Evolutionary conservation across 352 stramenopile species (phyloP).

Genomic region (Pilasporangium apinafurcum): DNA sequence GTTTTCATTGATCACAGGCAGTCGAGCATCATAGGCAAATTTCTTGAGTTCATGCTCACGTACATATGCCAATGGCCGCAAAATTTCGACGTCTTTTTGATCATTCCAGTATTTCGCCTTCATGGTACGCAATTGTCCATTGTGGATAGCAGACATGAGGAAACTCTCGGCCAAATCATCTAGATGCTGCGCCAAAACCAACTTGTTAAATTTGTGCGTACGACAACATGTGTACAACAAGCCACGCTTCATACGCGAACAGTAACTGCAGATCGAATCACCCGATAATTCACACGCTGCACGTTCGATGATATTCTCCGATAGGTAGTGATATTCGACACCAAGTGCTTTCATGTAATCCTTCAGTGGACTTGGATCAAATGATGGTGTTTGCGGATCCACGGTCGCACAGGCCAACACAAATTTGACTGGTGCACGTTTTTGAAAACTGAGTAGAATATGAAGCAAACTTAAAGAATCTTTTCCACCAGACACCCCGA

Average conservation of each 20-base stretch:
- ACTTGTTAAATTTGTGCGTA: slow-evolving; percentile 91
- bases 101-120: slow-evolving; percentile 98
- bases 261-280: slow-evolving; percentile 95
- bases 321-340: slow-evolving; percentile 94
- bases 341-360: slow-evolving; percentile 93
- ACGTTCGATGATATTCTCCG: slow-evolving; percentile 90
- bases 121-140: slow-evolving; percentile 97
- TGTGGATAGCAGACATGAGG: slow-evolving; percentile 98
- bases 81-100: slow-evolving; percentile 90
- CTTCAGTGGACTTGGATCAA: slow-evolving; percentile 96
- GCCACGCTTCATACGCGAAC: slow-evolving; percentile 96
- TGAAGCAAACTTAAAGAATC: slow-evolving; percentile 97
- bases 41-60: slow-evolving; percentile 91
- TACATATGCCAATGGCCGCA: slow-evolving; percentile 95
- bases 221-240: slow-evolving; percentile 95
- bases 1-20: slow-evolving; percentile 99
- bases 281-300: slow-evolving; percentile 84
- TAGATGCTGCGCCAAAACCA: slow-evolving; percentile 95
- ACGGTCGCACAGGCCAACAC: slow-evolving; percentile 94
- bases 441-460: slow-evolving; percentile 92
- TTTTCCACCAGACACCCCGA: slow-evolving; percentile 96
- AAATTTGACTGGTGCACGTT: slow-evolving; percentile 92
- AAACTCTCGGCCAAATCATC: slow-evolving; percentile 98
- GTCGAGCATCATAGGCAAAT: slow-evolving; percentile 73
- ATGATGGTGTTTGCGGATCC: slow-evolving; percentile 95